Percentiles rank a stretch among this genome's conserved stretches.
phyloP scores from a whole-genome alignment of 2,329 filamentous ascomycete species.

The Hymenoscyphus scutula region DNA sequence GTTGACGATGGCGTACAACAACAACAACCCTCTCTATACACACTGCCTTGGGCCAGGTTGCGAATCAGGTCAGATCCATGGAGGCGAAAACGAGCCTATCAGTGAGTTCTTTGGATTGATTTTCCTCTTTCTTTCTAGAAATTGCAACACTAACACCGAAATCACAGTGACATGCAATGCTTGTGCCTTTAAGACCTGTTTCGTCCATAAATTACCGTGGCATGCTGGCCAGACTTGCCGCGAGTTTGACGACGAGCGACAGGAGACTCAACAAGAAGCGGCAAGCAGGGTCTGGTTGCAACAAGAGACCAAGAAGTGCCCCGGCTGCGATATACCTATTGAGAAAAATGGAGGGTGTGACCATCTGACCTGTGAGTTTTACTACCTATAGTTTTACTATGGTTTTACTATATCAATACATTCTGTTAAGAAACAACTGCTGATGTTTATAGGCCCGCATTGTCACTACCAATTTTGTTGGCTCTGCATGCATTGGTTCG shows the following conservation, averaged over 20 bases:
- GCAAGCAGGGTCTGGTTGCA: slow-evolving; percentile 10
- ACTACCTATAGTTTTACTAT: no score
- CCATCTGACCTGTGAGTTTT: slow-evolving; percentile 24
- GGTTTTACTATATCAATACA: neutral
- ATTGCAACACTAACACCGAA: slow-evolving; percentile 24
- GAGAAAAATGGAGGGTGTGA: slow-evolving; percentile 21
- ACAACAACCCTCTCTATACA: slow-evolving; percentile 45
- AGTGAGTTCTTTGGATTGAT: no score
- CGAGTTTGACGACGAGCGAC: slow-evolving; percentile 39
- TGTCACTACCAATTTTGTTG: neutral
- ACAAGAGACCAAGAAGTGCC: neutral
- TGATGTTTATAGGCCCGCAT: neutral
- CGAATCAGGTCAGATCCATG: slow-evolving; percentile 41
- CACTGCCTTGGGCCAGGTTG: slow-evolving; percentile 53
- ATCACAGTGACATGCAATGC: slow-evolving; percentile 44
- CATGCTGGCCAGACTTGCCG: slow-evolving; percentile 41
- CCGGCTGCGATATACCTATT: slow-evolving; percentile 16
- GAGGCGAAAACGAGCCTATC: neutral
- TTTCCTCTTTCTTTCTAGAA: slow-evolving; percentile 29
- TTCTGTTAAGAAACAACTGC: neutral
- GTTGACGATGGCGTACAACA: slow-evolving; percentile 43
- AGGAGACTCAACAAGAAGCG: slow-evolving; percentile 16
- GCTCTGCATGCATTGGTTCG: neutral
- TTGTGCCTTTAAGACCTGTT: slow-evolving; percentile 44
- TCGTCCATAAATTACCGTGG: slow-evolving; percentile 43